A percentile compares a stretch with the other conserved stretches of the same genome.
Evolutionary conservation across 2,329 filamentous ascomycete species (phyloP).

Genomic region (Phyllosticta citribraziliensis): DNA sequence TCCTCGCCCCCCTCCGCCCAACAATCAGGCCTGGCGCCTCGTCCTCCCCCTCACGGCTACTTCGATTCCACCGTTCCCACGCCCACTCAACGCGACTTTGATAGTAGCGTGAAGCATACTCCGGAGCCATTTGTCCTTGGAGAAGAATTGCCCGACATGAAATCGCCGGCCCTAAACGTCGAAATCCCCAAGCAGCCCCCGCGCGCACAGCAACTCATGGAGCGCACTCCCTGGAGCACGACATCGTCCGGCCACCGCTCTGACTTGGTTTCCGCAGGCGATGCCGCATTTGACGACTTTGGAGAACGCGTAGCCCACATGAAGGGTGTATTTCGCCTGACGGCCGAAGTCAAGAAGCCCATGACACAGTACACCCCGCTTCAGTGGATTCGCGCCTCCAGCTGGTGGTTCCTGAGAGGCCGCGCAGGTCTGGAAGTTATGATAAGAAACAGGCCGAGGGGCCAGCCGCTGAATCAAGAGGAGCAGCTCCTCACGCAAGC

Average conservation of each 20-base stretch:
- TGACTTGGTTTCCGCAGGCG: constrained; percentile 10
- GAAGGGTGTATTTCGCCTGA: constrained; percentile 64
- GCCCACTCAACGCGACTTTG: constrained; percentile 10
- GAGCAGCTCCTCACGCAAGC: constrained; percentile 55
- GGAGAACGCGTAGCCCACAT: constrained; percentile 61
- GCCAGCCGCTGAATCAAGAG: constrained; percentile 27
- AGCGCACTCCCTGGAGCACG: constrained; percentile 4
- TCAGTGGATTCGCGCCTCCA: constrained; percentile 60
- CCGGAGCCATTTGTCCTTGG: neutral
- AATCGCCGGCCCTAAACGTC: constrained; percentile 7
- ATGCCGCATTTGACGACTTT: constrained; percentile 56
- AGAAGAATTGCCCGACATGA: neutral
- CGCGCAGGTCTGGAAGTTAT: constrained; percentile 63
- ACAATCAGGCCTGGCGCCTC: constrained; percentile 5
- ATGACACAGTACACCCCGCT: constrained; percentile 52
- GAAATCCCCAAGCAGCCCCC: constrained; percentile 10
- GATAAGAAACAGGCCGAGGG: constrained; percentile 54
- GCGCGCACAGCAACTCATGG: constrained; percentile 1
- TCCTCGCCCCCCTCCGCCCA: neutral
- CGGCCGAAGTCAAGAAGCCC: constrained; percentile 63
- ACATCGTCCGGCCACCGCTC: constrained; percentile 7
- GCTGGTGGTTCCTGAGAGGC: constrained; percentile 88
- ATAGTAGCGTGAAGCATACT: neutral
- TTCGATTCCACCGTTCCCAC: neutral
- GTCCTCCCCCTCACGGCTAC: constrained; percentile 5